Conservation (phyloP, 495 filamentous ascomycete genomes). For the Podospora bellae-mahoneyi region DNA sequence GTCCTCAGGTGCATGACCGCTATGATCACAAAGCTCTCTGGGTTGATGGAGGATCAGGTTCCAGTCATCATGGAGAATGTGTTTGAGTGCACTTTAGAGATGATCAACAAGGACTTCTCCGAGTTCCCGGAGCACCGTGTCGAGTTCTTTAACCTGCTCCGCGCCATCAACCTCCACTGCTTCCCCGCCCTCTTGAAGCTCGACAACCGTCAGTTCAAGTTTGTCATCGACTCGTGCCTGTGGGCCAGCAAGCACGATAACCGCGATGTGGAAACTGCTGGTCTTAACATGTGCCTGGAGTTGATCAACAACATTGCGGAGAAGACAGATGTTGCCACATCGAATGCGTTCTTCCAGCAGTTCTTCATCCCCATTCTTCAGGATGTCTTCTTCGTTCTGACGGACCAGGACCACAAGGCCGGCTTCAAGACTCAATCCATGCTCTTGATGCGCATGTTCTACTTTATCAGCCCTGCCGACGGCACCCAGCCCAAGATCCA, state of each 20-base stretch:
- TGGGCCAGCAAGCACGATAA: conserved; percentile 99
- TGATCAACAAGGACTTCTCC: conserved; percentile 99
- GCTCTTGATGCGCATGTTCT: conserved; percentile 93
- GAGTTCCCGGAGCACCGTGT: conserved; percentile 98
- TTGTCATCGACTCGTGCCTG: conserved; percentile 98
- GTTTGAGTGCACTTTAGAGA: conserved; percentile 96
- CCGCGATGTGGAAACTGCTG: conserved; percentile 92
- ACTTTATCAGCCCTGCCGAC: conserved; percentile 68
- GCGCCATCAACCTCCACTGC: conserved; percentile 93
- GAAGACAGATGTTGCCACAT: conserved; percentile 73
- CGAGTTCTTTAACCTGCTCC: conserved; percentile 94
- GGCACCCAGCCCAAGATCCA: conserved; percentile 73
- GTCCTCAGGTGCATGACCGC: conserved; percentile 97
- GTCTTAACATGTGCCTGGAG: conserved; percentile 98
- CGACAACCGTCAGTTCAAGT: conserved; percentile 94
- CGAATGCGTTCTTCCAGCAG: conserved; percentile 92
- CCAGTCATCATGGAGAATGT: conserved; percentile 97
- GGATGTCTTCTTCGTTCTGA: conserved; percentile 97
- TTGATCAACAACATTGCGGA: conserved; percentile 97
- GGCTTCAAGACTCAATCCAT: conserved; percentile 96
- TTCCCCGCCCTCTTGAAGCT: conserved; percentile 93
- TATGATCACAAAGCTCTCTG: conserved; percentile 84
- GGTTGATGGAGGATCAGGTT: conserved; percentile 94
- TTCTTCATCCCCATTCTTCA: conserved; percentile 94
- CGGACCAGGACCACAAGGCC: conserved; percentile 96